Evolutionary conservation across 306 rosid genomes (phyloP), one percentile per base, ranked within the genome.

Genomic region (Coriaria nepalensis): DNA sequence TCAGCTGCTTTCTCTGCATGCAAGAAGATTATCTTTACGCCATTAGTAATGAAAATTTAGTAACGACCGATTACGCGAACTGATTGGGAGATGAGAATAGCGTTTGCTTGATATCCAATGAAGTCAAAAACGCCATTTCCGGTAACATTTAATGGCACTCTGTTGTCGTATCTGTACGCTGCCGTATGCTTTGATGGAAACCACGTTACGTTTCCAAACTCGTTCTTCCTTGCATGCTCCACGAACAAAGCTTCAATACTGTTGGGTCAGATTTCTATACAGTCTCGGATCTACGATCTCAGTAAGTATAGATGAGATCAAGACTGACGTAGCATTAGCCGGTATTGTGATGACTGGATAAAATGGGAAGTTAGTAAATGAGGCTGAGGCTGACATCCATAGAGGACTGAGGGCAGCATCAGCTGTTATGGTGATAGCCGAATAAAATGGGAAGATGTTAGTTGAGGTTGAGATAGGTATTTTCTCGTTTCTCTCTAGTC

Each of bases 131-230:
- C 46, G 39, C 78, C 93, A 13, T 78, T 55, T 4, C 92, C 95
- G 0, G 81, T 45, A 6, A 64, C 61, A 35, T 36, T 60, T 37
- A 78, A 61, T 35, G 76, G 70, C 59, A 73, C 81, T 68, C 95
- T 68, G 9, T 60, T 53, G 37, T 84, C 95, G 15, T 73, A 70
- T 73, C 87, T 73, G 54, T 84, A 84, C 5, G 66, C 83, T 7
- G 83, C 80, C 0, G 69, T 70, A 38, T 56, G 60, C 55, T 40
- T 72, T 9, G 92, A 84, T 44, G 92, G 87, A 57, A 80, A 84
- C 95, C 95, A 85, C 13, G 73, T 73, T 52, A 85, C 68, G 11
- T 85, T 93, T 43, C 57, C 95, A 65, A 81, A 81, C 46, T 85
- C 93, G 35, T 78, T 59, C 14, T 69, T 61, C 47, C 71, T 73